Base-by-base conservation (phyloP, 2,329 filamentous ascomycete species). In the Raffaelea albimanens region DNA sequence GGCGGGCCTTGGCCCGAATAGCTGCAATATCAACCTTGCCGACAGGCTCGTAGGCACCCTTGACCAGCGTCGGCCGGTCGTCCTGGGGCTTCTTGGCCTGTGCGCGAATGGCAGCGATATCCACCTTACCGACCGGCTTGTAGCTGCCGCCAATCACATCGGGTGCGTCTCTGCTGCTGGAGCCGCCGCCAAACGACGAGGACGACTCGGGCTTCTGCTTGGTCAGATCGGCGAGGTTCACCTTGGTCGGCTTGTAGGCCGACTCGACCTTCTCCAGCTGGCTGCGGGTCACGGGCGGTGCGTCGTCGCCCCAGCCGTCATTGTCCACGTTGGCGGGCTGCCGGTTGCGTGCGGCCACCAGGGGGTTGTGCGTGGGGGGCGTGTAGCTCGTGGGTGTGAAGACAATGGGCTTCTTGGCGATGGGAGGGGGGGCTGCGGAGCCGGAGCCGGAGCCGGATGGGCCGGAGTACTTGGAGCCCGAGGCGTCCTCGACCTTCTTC, bases 1-100 rank as follows among this genome's bases (percentile, higher is more conserved):
- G 47, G 38, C 47, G 48, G 43, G 52, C 52, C 44, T 44, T 46
- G 46, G 52, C 52, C 87, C 87, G 81, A 60, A 98, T 96, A 20
- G 91, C 90, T 40, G 87, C 87, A 65, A 98, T 97, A 57, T 98
- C 93, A 10, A 98, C 91, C 68, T 96, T 97, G 42, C 93, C 93
- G 19, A 97, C 74, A 2, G 93, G 93, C 64, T 97, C 86, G 61
- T 98, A 98, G 21, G 90, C 79, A 39, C 93, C 93, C 67, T 95
- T 97, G 19, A 97, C 87, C 5, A 81, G 78, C 1, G 84, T 78
- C 3, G 93, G 93, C 47, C 89, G 76, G 56, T 95, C 85, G 59
- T 96, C 88, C 41, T 75, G 75, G 65, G 63, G 72, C 58, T 71
- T 82, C 71, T 73, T 82, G 60, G 67, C 89, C 70, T 76, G 87